Percentiles rank a stretch among this genome's conserved stretches.
These are phyloP conservation scores for Rubroboletus pulcherrimus DNA, from an alignment of 768 basidiomycete genomes.

Conservation along the genomic window DNA sequence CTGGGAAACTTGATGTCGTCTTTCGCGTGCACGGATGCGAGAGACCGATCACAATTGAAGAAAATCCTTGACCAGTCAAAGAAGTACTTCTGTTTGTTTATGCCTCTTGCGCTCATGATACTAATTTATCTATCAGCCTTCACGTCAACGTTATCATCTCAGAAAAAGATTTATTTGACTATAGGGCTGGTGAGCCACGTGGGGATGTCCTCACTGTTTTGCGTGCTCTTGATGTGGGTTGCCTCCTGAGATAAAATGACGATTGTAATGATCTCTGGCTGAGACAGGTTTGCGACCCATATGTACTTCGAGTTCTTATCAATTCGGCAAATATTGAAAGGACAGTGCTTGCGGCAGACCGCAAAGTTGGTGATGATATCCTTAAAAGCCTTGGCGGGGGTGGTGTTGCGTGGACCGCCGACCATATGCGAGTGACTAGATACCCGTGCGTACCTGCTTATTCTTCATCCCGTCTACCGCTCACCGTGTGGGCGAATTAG, in stretches of 20 bases:
- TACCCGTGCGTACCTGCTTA: slow-evolving; percentile 48
- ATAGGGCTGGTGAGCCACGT: slow-evolving; percentile 65
- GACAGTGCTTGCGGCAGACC: slow-evolving; percentile 58
- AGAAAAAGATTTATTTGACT: slow-evolving; percentile 80
- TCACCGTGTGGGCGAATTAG: slow-evolving; percentile 32
- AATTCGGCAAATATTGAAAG: slow-evolving; percentile 71
- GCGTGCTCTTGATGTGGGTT: slow-evolving; percentile 71
- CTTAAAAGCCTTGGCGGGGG: slow-evolving; percentile 42
- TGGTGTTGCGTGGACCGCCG: slow-evolving; percentile 62
- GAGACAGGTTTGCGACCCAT: slow-evolving; percentile 66
- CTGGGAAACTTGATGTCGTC: slow-evolving; percentile 57
- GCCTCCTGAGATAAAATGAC: neutral
- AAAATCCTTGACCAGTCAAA: slow-evolving; percentile 51
- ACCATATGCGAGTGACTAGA: slow-evolving; percentile 58
- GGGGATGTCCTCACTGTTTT: slow-evolving; percentile 65
- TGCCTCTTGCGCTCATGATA: neutral
- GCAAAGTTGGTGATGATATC: slow-evolving; percentile 58
- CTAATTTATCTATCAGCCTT: slow-evolving; percentile 35
- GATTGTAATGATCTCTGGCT: neutral
- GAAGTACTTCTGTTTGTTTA: slow-evolving; percentile 50
- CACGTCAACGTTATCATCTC: slow-evolving; percentile 57
- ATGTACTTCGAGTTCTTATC: slow-evolving; percentile 78
- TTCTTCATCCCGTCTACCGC: neutral
- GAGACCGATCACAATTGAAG: slow-evolving; percentile 58
- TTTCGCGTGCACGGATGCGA: slow-evolving; percentile 70